Percentiles rank a stretch among this genome's conserved stretches.
Conservation (phyloP, 2,329 filamentous ascomycete genomes). For the Tothia fuscella region DNA sequence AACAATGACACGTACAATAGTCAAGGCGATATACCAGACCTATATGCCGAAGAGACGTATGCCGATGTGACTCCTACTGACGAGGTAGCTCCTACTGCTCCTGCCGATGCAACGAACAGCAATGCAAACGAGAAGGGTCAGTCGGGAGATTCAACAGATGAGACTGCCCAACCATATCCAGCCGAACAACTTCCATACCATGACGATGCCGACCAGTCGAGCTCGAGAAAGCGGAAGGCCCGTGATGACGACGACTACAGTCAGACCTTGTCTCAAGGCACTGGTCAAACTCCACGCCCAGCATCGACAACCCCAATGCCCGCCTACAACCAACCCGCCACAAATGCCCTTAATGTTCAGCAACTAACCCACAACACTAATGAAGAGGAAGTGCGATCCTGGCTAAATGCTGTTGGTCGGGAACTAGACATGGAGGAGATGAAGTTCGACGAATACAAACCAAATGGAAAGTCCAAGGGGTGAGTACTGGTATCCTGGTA, state of each 20-base stretch:
- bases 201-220: background rate
- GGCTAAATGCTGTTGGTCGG: constrained; percentile 65
- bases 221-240: constrained; percentile 9
- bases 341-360: constrained; percentile 8
- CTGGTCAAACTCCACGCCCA: constrained; percentile 1
- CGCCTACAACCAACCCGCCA: background rate
- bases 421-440: constrained; percentile 84
- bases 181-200: background rate
- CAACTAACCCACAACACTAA: constrained; percentile 31
- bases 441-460: constrained; percentile 96
- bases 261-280: background rate
- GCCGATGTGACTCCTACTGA: background rate
- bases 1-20: constrained; percentile 29
- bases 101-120: constrained; percentile 11
- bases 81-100: background rate
- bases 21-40: constrained; percentile 12
- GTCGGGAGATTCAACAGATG: background rate
- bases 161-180: background rate
- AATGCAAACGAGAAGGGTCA: background rate
- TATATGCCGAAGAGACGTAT: constrained; percentile 6
- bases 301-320: constrained; percentile 6
- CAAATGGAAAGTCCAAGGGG: constrained; percentile 98
- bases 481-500: constrained; percentile 32
- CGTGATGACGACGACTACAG: constrained; percentile 7
- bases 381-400: constrained; percentile 86